A percentile compares a stretch with the other conserved stretches of the same genome.
Conservation (phyloP, 176 grass and related monocot species). For the Saccharum officinarum region DNA sequence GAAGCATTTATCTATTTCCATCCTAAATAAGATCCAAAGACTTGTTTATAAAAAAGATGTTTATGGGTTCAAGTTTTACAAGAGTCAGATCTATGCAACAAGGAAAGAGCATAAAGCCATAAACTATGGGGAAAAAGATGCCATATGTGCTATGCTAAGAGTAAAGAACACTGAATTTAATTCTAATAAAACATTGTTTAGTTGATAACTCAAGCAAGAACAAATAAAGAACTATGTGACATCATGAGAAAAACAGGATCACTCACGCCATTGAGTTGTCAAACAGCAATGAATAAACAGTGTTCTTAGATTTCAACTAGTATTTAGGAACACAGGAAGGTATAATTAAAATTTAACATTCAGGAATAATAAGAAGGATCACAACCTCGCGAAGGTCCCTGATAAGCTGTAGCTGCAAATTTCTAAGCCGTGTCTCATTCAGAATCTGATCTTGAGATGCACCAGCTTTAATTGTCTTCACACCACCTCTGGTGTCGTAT, state of each 20-base stretch:
- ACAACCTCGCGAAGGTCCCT: constrained; percentile 95
- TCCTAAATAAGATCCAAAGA: constrained; percentile 9
- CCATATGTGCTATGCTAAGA: neutral
- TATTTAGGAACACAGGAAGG: neutral
- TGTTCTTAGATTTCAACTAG: neutral
- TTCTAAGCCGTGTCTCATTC: constrained; percentile 95
- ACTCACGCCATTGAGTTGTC: neutral
- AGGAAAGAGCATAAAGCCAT: neutral
- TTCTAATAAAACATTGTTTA: neutral
- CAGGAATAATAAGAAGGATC: constrained; percentile 13
- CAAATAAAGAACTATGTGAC: constrained; percentile 13
- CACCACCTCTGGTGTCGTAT: constrained; percentile 93
- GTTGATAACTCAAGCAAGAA: constrained; percentile 12
- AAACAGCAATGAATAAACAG: constrained; percentile 4
- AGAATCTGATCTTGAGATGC: constrained; percentile 98
- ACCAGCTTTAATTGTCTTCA: constrained; percentile 92
- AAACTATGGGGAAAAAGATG: neutral
- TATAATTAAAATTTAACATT: constrained; percentile 10
- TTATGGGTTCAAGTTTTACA: neutral
- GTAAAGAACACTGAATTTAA: neutral
- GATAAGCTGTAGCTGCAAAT: constrained; percentile 94
- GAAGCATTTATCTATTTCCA: neutral
- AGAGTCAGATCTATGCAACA: neutral
- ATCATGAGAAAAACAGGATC: constrained; percentile 4
- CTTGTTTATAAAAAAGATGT: neutral